phyloP scores from a whole-genome alignment of 192 early-diverging fungal genomes.

The Coemansia sp. region DNA sequence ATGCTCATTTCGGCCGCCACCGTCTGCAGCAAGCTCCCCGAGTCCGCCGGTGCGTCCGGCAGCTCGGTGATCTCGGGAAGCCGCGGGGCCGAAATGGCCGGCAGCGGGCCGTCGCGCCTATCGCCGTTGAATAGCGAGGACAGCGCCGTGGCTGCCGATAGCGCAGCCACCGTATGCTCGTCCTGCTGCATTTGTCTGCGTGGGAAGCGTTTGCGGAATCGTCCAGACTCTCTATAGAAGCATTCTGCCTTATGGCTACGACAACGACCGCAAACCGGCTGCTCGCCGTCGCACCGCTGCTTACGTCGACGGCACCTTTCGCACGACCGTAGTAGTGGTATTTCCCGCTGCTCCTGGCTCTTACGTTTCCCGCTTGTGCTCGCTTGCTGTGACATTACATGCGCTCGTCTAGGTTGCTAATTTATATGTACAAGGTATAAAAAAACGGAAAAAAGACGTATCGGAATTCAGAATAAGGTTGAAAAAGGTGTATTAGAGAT shows the following conservation, averaged over 20 bases:
- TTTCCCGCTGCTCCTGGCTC: not conserved
- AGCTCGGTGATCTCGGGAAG: not conserved
- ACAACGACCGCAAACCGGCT: slow-evolving; percentile 40
- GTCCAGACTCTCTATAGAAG: slow-evolving; percentile 43
- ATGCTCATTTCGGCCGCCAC: too few species aligned
- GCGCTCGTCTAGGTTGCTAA: too few species aligned
- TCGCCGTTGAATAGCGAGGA: not conserved
- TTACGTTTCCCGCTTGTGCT: not conserved
- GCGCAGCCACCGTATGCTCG: not conserved
- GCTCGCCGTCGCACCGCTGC: slow-evolving; percentile 49
- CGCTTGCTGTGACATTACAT: slow-evolving; percentile 1
- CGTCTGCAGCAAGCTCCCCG: not conserved
- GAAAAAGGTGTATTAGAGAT: too few species aligned
- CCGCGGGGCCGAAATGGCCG: not conserved
- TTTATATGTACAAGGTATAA: too few species aligned
- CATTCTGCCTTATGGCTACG: slow-evolving; percentile 31
- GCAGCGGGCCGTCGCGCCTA: not conserved
- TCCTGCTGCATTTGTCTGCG: slow-evolving; percentile 3
- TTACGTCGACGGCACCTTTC: slow-evolving; percentile 48
- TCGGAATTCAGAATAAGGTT: too few species aligned
- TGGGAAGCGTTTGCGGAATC: slow-evolving; percentile 49
- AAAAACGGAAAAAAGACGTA: too few species aligned
- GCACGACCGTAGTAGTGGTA: slow-evolving; percentile 47
- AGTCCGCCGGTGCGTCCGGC: not conserved
- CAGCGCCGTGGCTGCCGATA: slow-evolving; percentile 12